Conservation (phyloP, 768 basidiomycete genomes). For the Trametes cubensis region DNA sequence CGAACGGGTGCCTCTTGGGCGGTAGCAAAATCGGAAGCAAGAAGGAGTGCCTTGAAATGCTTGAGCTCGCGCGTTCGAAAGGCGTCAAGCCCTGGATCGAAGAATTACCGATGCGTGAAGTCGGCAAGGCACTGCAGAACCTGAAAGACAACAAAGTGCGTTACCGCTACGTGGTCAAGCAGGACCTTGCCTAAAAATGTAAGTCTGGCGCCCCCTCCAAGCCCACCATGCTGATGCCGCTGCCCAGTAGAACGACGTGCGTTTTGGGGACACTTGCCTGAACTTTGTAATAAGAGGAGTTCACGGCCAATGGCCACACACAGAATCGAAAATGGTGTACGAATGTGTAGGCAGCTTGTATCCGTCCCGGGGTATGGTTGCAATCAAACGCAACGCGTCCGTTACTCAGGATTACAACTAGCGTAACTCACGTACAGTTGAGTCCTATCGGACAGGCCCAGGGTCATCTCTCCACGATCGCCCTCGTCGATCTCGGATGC, state of each 20-base stretch:
- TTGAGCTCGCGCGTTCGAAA: conserved; percentile 58
- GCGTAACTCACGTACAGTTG: conserved; percentile 36
- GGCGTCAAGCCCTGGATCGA: conserved; percentile 49
- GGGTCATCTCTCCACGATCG: conserved; percentile 36
- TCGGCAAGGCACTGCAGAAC: conserved; percentile 48
- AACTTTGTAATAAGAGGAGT: too few species aligned
- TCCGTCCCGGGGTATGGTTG: too few species aligned
- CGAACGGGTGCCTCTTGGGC: conserved; percentile 28
- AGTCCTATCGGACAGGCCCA: conserved; percentile 29
- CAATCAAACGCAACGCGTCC: too few species aligned
- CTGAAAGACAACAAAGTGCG: conserved; percentile 52
- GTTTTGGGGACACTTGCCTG: too few species aligned
- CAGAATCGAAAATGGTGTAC: too few species aligned
- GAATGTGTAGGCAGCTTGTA: not conserved
- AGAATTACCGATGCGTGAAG: conserved; percentile 50
- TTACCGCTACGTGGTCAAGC: conserved; percentile 56
- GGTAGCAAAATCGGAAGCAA: conserved; percentile 55
- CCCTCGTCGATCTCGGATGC: conserved; percentile 37
- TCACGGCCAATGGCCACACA: too few species aligned
- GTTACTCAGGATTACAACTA: conserved; percentile 22
- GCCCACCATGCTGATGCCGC: too few species aligned
- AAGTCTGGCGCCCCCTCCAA: not conserved
- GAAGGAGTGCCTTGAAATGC: conserved; percentile 60
- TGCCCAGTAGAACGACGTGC: too few species aligned
- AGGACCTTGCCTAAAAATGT: conserved; percentile 25